Evolutionary conservation across 257 asterid genomes (phyloP).

Genomic region (Solanum okadae): DNA sequence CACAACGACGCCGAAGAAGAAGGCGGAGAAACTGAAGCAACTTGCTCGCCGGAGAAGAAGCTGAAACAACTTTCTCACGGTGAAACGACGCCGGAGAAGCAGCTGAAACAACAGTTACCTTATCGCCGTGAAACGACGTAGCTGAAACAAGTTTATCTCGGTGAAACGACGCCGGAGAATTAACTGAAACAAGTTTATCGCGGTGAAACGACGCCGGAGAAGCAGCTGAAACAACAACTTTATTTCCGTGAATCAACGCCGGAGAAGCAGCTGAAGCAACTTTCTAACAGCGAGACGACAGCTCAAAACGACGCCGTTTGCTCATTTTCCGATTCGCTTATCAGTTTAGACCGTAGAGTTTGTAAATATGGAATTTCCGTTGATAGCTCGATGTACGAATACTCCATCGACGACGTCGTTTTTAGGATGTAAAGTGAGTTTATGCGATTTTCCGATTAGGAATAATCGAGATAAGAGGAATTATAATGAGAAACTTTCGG

Average conservation of each 20-base stretch:
- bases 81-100: neutral
- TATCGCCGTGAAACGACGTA: neutral
- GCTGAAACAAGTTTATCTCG: neutral
- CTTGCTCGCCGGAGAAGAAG: neutral
- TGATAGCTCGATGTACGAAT: constrained; percentile 36
- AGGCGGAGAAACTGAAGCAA: neutral
- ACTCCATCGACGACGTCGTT: constrained; percentile 25
- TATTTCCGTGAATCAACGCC: neutral
- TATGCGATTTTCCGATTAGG: constrained; percentile 13
- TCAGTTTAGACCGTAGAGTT: neutral
- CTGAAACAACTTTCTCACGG: neutral
- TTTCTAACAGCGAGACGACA: neutral
- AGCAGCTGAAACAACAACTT: neutral
- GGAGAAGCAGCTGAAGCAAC: neutral
- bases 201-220: neutral
- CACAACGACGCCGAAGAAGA: neutral
- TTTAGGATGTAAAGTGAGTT: constrained; percentile 19
- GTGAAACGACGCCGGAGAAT: neutral
- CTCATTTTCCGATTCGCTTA: neutral
- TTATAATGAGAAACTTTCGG: neutral
- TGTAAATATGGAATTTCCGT: constrained; percentile 41
- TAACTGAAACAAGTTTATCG: neutral
- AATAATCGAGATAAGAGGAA: constrained; percentile 10
- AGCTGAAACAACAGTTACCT: neutral
- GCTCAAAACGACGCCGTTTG: neutral